Evolutionary conservation across 805 yeast species (phyloP).

Genomic region (Cyberlindnera lachancei): DNA sequence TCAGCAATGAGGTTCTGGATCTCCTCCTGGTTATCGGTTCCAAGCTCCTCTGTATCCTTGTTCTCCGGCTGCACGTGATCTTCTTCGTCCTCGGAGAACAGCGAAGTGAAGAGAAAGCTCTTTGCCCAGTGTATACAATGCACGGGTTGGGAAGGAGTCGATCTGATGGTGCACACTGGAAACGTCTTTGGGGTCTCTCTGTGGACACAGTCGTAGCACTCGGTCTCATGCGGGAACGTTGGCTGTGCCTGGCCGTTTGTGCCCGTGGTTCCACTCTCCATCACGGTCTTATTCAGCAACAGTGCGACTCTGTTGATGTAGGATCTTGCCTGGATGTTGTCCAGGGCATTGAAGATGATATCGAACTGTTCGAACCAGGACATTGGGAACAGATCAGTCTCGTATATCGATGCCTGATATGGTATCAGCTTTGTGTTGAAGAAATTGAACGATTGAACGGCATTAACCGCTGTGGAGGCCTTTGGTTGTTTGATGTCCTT

Average conservation of each 20-base stretch:
- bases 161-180: conserved; percentile 95
- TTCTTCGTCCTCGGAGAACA: conserved; percentile 52
- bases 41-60: conserved; percentile 37
- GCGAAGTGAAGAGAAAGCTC: conserved; percentile 73
- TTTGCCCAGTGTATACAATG: conserved; percentile 99
- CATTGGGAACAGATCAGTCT: conserved; percentile 58
- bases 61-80: conserved; percentile 22
- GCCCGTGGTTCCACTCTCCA: conserved; percentile 96
- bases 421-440: conserved; percentile 57
- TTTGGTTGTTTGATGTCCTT: conserved; percentile 88
- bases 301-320: conserved; percentile 82
- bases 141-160: conserved; percentile 93
- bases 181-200: conserved; percentile 85
- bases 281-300: conserved; percentile 62
- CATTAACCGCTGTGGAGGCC: conserved; percentile 74
- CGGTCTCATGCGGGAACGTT: conserved; percentile 71
- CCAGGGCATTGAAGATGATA: conserved; percentile 85
- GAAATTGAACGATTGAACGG: conserved; percentile 69
- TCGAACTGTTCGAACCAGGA: conserved; percentile 74
- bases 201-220: conserved; percentile 88
- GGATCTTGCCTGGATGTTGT: conserved; percentile 85
- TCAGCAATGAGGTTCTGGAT: conserved; percentile 59
- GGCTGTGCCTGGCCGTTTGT: conserved; percentile 93
- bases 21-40: conserved; percentile 59
- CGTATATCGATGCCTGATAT: conserved; percentile 85